Percentiles rank a stretch among this genome's conserved stretches.
Evolutionary conservation across 768 basidiomycete genomes (phyloP).

Genomic region (Kwoniella botswanensis): DNA sequence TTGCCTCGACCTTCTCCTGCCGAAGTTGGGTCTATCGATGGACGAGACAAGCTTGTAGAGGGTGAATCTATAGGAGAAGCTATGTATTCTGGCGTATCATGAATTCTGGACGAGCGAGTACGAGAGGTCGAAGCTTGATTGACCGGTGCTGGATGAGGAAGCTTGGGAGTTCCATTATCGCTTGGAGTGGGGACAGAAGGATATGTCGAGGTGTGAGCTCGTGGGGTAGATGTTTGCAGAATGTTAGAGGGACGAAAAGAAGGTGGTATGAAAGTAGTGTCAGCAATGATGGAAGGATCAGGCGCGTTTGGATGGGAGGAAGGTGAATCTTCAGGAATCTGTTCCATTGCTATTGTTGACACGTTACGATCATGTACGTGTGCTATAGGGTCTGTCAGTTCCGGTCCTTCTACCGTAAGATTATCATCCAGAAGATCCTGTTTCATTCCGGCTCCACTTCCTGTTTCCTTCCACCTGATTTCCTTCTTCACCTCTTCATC

Average conservation of each 20-base stretch:
- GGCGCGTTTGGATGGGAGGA: neutral
- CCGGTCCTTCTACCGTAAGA: neutral
- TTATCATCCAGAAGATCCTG: neutral
- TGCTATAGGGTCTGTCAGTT: neutral
- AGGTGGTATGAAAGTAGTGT: conserved; percentile 6
- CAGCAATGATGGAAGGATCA: neutral
- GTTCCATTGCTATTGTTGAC: neutral
- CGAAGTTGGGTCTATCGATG: neutral
- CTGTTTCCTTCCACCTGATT: conserved; percentile 18
- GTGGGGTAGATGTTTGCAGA: conserved; percentile 25
- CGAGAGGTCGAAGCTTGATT: neutral
- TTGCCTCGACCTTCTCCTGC: conserved; percentile 27
- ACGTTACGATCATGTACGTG: neutral
- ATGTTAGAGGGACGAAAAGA: conserved; percentile 24
- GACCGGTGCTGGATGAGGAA: conserved; percentile 18
- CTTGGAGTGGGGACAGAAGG: conserved; percentile 24
- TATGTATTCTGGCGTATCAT: conserved; percentile 23
- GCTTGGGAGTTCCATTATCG: conserved; percentile 1
- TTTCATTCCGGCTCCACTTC: neutral
- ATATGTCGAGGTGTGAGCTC: conserved; percentile 14
- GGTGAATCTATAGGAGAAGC: conserved; percentile 44
- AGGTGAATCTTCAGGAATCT: neutral
- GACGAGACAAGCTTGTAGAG: neutral
- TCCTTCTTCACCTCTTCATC: conserved; percentile 12
- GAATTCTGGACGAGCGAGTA: conserved; percentile 3